Evolutionary conservation across 345 rosid species (phyloP).

Genomic region (Mercurialis annua): DNA sequence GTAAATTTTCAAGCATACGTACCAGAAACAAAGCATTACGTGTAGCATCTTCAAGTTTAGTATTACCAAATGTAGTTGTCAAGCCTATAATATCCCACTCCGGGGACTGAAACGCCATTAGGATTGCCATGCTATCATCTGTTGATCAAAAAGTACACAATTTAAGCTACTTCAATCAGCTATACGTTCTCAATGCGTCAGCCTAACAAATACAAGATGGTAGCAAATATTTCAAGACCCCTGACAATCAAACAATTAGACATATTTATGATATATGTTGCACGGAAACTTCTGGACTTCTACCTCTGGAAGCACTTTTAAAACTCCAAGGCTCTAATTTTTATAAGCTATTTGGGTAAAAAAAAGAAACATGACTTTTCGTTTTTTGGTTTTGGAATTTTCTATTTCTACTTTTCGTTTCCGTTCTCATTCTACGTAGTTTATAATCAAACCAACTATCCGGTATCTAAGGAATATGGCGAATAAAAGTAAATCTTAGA

Average conservation of each 20-base stretch:
- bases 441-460: no score
- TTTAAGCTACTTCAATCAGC: background rate
- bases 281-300: no score
- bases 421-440: no score
- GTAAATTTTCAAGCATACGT: slow-evolving; percentile 21
- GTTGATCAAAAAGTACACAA: slow-evolving; percentile 7
- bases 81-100: slow-evolving; percentile 74
- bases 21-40: slow-evolving; percentile 86
- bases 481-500: no score
- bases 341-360: no score
- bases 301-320: no score
- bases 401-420: no score
- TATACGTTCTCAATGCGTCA: background rate
- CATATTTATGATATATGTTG: no score
- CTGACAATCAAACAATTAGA: background rate
- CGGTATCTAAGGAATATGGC: no score
- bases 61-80: slow-evolving; percentile 90
- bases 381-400: no score
- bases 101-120: slow-evolving; percentile 90
- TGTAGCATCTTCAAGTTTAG: slow-evolving; percentile 64
- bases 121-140: slow-evolving; percentile 94
- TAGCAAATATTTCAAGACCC: background rate
- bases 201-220: background rate
- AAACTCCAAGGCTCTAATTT: no score
- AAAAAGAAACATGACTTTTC: no score